Percentiles rank a stretch among this genome's conserved stretches.
phyloP scores from a whole-genome alignment of 2,329 filamentous ascomycete genomes.

The Colletotrichum australisinense region DNA sequence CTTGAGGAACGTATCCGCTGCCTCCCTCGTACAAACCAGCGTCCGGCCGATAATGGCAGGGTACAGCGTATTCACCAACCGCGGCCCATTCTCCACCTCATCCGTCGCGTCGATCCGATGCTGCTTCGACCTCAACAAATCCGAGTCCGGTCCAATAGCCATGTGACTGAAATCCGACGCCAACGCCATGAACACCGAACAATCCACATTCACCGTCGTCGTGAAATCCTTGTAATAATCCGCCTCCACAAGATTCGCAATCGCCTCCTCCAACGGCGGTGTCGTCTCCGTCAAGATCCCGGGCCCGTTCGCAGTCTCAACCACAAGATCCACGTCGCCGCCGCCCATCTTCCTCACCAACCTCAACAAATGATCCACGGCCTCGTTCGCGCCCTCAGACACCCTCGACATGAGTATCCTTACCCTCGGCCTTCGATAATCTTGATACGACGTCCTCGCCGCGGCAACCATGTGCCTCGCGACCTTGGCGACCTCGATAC shows the following conservation, averaged over 20 bases:
- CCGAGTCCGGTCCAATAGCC: slow-evolving; percentile 41
- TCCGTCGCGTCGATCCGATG: slow-evolving; percentile 50
- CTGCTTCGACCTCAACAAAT: slow-evolving; percentile 45
- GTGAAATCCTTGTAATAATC: slow-evolving; percentile 48
- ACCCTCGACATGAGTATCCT: slow-evolving; percentile 50
- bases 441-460: slow-evolving; percentile 47
- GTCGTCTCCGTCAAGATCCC: slow-evolving; percentile 39
- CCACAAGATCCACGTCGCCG: slow-evolving; percentile 45
- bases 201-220: slow-evolving; percentile 52
- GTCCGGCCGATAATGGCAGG: slow-evolving; percentile 46
- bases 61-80: slow-evolving; percentile 43
- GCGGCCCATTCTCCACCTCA: slow-evolving; percentile 37
- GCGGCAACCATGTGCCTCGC: slow-evolving; percentile 48
- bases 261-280: slow-evolving; percentile 42
- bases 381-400: slow-evolving; percentile 40
- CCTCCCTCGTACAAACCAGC: slow-evolving; percentile 51
- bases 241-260: slow-evolving; percentile 44
- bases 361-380: slow-evolving; percentile 47
- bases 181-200: slow-evolving; percentile 54
- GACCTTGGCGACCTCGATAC: slow-evolving; percentile 42
- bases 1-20: slow-evolving; percentile 51
- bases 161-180: slow-evolving; percentile 54
- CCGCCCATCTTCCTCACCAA: slow-evolving; percentile 42
- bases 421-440: slow-evolving; percentile 50
- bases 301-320: slow-evolving; percentile 42